Base-by-base conservation (phyloP, 768 basidiomycete genomes). In the Termitomyces sp. region DNA sequence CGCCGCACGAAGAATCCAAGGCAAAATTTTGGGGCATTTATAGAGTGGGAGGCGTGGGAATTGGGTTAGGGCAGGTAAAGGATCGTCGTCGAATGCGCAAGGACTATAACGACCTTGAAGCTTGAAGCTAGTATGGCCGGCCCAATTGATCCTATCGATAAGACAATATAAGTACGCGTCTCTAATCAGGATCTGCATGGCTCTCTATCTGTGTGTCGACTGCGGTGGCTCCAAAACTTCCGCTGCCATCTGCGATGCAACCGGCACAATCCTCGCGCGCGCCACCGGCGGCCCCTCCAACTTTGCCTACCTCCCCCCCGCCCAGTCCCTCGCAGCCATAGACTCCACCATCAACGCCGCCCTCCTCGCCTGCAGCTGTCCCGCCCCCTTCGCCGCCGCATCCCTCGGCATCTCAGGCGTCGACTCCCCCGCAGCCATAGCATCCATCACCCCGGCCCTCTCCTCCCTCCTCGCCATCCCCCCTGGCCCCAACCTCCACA, bases 161-260 rank as follows among this genome's bases (percentile, higher is more conserved):
- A 25, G 25, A 25, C 25, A 25, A 25, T 25, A 25, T 25, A 25
- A 25, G 1, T 25, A 25, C 25, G 25, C 25, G 25, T 1, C 25
- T 25, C 25, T 25, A 25, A 25, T 25, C 25, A 25, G 25, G 25
- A 25, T 25, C 25, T 25, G 25, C 25, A 55, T 55, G 54, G 29
- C 54, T 11, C 17, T 55, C 10, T 90, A 84, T 69, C 86, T 94
- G 65, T 93, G 88, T 68, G 87, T 91, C 64, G 92, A 94, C 73
- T 94, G 92, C 63, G 94, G 94, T 36, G 94, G 92, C 25, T 91
- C 91, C 48, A 96, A 96, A 77, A 94, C 94, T 10, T 83, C 88
- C 32, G 90, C 83, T 6, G 90, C 83, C 61, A 84, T 96, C 71
- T 79, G 80, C 62, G 79, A 87, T 69, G 65, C 70, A 20, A 64